Conservation (phyloP, 257 asterid species). For the Solanum rostratum region DNA sequence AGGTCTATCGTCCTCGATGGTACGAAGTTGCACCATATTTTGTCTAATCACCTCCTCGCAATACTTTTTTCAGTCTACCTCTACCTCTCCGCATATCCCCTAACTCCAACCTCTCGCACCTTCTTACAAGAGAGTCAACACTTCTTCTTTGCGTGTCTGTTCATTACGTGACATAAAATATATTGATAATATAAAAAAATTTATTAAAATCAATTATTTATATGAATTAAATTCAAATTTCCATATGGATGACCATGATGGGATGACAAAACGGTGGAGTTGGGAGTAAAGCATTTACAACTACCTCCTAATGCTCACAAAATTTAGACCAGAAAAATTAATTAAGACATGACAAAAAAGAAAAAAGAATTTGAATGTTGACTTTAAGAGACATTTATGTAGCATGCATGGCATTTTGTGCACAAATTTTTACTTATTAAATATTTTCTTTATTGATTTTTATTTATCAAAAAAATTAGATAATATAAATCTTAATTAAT, state of each 20-base stretch:
- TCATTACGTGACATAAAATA: no score
- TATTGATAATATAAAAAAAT: no score
- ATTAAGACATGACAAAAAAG: not conserved
- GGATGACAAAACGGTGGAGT: not conserved
- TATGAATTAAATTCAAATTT: not conserved
- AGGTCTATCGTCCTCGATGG: no score
- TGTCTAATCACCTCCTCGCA: no score
- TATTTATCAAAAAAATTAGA: not conserved
- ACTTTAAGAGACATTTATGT: not conserved
- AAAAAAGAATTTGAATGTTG: not conserved
- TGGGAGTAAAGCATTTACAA: not conserved
- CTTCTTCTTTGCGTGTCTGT: no score
- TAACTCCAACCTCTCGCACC: no score
- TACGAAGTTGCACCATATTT: no score
- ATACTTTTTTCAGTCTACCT: no score
- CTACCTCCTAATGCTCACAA: not conserved
- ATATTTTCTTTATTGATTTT: not conserved
- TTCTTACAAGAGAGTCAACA: no score
- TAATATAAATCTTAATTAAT: accelerated
- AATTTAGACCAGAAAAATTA: not conserved
- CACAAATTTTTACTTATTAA: not conserved
- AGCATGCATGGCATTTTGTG: not conserved
- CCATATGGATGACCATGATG: not conserved
- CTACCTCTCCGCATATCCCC: no score
- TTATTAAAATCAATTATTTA: not conserved